Conservation (phyloP, 805 yeast genomes). For the Teunomyces funiuensis region DNA sequence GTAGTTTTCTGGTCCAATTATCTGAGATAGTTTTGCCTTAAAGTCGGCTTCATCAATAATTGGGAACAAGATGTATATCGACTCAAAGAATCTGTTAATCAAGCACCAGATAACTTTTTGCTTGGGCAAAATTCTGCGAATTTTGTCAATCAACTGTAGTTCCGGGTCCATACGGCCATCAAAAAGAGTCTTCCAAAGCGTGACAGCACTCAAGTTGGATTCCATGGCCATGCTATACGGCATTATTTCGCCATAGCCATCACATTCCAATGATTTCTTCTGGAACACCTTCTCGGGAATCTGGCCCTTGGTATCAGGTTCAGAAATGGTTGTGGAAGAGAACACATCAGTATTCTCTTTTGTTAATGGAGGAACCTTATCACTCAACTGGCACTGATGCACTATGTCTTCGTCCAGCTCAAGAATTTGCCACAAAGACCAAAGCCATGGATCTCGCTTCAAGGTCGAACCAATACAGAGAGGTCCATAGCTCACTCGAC, state of each 20-base stretch:
- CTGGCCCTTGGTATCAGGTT: conserved; percentile 8
- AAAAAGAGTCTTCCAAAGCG: conserved; percentile 35
- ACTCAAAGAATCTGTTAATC: conserved; percentile 57
- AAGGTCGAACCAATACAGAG: conserved; percentile 39
- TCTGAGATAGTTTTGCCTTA: conserved; percentile 39
- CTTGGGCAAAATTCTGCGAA: conserved; percentile 49
- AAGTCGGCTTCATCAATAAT: conserved; percentile 60
- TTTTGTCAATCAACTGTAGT: conserved; percentile 41
- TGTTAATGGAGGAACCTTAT: conserved; percentile 10
- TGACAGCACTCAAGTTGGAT: conserved; percentile 10
- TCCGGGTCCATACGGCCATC: conserved; percentile 31
- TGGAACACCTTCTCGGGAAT: conserved; percentile 26
- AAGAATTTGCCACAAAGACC: conserved; percentile 34
- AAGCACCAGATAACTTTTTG: conserved; percentile 55
- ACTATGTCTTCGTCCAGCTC: conserved; percentile 8
- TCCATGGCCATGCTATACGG: conserved; percentile 22
- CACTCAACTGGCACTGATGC: conserved; percentile 12
- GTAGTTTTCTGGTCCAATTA: conserved; percentile 40
- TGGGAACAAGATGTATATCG: conserved; percentile 65
- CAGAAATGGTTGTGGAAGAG: conserved; percentile 15
- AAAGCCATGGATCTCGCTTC: conserved; percentile 33
- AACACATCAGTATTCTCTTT: conserved; percentile 8
- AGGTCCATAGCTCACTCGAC: conserved; percentile 39
- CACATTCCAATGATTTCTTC: conserved; percentile 32
- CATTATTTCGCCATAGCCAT: conserved; percentile 32